These are phyloP conservation scores for Phytophthora europaea DNA, from an alignment of 352 stramenopile genomes.

Conservation along the genomic window DNA sequence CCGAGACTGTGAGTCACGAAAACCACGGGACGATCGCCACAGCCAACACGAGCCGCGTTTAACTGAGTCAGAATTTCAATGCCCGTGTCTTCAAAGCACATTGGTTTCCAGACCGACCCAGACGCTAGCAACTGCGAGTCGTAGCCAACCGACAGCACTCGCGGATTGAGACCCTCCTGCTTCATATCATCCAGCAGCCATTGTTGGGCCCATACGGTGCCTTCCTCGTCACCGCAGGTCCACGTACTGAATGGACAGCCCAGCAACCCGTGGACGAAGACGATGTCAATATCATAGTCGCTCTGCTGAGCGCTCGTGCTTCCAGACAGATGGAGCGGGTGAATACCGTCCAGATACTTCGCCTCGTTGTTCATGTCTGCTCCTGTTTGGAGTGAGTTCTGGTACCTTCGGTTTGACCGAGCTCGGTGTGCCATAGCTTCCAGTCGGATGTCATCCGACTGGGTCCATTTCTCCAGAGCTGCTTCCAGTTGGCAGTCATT, in stretches of 20 bases:
- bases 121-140: conserved; percentile 82
- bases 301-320: conserved; percentile 19
- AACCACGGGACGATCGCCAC: conserved; percentile 68
- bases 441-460: conserved; percentile 56
- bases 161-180: conserved; percentile 58
- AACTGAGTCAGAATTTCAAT: conserved; percentile 73
- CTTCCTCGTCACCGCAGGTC: conserved; percentile 74
- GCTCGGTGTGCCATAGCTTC: conserved; percentile 67
- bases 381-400: conserved; percentile 34
- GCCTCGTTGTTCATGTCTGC: conserved; percentile 34
- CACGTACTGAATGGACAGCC: conserved; percentile 86
- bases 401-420: conserved; percentile 64
- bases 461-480: conserved; percentile 56
- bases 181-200: conserved; percentile 80
- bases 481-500: conserved; percentile 49
- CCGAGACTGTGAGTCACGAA: conserved; percentile 91
- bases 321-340: conserved; percentile 70
- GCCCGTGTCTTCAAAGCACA: conserved; percentile 79
- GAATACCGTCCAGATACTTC: conserved; percentile 77
- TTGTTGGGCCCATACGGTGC: conserved; percentile 67
- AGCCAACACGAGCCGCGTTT: conserved; percentile 67
- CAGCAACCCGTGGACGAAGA: conserved; percentile 86
- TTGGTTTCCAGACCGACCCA: conserved; percentile 79
- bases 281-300: conserved; percentile 80
- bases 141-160: conserved; percentile 86